These are phyloP conservation scores for Helotiales sp. DNA, from an alignment of 2,329 filamentous ascomycete genomes.

Conservation along the genomic window DNA sequence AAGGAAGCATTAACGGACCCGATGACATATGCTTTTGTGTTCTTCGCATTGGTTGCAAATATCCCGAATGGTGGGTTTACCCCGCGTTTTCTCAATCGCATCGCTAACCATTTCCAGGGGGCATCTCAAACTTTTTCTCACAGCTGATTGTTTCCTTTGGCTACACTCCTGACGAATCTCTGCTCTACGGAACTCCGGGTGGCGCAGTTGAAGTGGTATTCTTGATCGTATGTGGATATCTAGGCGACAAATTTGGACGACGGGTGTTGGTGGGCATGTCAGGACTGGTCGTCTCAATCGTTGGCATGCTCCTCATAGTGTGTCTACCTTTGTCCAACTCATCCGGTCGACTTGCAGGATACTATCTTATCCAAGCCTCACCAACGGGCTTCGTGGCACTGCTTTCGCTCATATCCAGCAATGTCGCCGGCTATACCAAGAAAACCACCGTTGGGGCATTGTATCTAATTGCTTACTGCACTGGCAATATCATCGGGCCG, in stretches of 20 bases:
- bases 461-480: slow-evolving; percentile 54
- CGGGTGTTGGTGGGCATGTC: slow-evolving; percentile 43
- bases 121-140: slow-evolving; percentile 63
- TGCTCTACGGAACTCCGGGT: slow-evolving; percentile 40
- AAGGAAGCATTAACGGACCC: slow-evolving; percentile 50
- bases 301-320: slow-evolving; percentile 45
- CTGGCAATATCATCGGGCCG: slow-evolving; percentile 58
- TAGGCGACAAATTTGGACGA: slow-evolving; percentile 38
- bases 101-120: slow-evolving; percentile 43
- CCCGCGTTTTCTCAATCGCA: neutral
- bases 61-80: slow-evolving; percentile 40
- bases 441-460: slow-evolving; percentile 54
- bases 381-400: slow-evolving; percentile 52
- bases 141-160: slow-evolving; percentile 59
- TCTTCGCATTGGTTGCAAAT: slow-evolving; percentile 49
- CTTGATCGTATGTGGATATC: slow-evolving; percentile 37
- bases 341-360: slow-evolving; percentile 46
- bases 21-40: slow-evolving; percentile 47
- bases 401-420: slow-evolving; percentile 47
- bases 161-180: slow-evolving; percentile 41
- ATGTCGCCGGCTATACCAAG: slow-evolving; percentile 55
- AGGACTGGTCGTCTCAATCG: slow-evolving; percentile 44
- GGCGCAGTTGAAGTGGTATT: slow-evolving; percentile 40
- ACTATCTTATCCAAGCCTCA: slow-evolving; percentile 59
- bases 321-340: slow-evolving; percentile 45